Evolutionary conservation across 352 stramenopile genomes (phyloP), one percentile per base, ranked within the genome.

Genomic region (Pythium insidiosum): DNA sequence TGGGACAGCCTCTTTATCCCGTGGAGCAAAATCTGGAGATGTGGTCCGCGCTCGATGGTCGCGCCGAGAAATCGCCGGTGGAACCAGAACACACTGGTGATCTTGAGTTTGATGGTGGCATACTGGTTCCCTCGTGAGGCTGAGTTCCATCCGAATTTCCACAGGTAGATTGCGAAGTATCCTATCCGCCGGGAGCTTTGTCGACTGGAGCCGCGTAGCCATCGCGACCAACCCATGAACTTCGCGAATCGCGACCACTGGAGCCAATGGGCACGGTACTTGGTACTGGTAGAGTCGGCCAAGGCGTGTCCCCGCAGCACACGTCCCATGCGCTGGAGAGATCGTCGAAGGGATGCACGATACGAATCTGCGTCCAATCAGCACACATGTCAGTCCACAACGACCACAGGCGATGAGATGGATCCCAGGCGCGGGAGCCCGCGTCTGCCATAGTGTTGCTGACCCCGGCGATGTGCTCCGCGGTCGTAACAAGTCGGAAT

Each of bases 51-150:
- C 9, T 48, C 21, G 0, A 62, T 13, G 6, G 53, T 33, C 5
- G 56, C 38, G 7, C 50, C 55, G 1, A 38, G 13, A n/a, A 45
- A 37, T 0, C 44, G 34, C 0, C 47, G 37, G 30, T 68, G 50
- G 40, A 39, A 64, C 60, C 50, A 68, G 0, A 37, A 18, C 0
- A 59, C 29, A 16, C 28, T 48, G 0, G 50, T 47, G 0, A 62
- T 11, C 36, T 68, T 65, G 4, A 50, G 19, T 11, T 55, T 47
- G 34, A 65, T 65, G 0, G 47, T 65, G 0, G 21, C 25, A 19
- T 46, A 59, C 1, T 35, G 18, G 16, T 64, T 61, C 1, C 54
- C 58, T 11, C 19, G 31, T 0, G 29, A n/a, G 4, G 15, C 1
- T 6, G 21, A 6, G n/a, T 68, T 58, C 26, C 19, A 59, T 0